These are phyloP conservation scores for Benincasa hispida DNA, from an alignment of 306 rosid genomes.

Conservation along the genomic window DNA sequence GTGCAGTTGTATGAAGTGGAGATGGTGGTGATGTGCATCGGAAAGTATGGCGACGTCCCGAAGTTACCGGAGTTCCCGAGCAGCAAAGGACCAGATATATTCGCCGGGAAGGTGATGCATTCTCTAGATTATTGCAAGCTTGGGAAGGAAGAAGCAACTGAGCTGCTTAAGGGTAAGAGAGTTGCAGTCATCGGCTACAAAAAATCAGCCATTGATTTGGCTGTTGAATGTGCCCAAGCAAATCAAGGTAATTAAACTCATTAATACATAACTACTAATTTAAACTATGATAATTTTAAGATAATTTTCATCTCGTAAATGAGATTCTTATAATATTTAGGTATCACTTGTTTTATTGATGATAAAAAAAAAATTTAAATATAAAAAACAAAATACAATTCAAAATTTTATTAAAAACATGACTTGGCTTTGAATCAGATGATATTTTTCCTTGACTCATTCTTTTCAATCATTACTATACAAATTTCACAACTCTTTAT, in stretches of 20 bases:
- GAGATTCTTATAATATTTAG: too few species aligned
- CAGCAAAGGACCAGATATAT: conserved; percentile 28
- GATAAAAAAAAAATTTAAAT: too few species aligned
- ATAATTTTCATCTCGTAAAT: too few species aligned
- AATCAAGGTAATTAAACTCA: conserved; percentile 27
- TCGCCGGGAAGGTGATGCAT: conserved; percentile 44
- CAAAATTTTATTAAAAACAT: too few species aligned
- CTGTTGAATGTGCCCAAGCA: conserved; percentile 39
- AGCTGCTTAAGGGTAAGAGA: conserved; percentile 32
- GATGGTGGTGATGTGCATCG: conserved; percentile 47
- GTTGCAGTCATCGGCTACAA: conserved; percentile 50
- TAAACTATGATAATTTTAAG: too few species aligned
- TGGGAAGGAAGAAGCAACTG: conserved; percentile 22
- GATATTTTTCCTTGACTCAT: too few species aligned
- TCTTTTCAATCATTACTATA: too few species aligned
- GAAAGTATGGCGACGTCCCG: conserved; percentile 47
- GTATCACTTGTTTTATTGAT: too few species aligned
- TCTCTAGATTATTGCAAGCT: conserved; percentile 43
- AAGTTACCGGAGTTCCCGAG: conserved; percentile 21
- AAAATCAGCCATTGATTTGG: conserved; percentile 51
- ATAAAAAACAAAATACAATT: too few species aligned
- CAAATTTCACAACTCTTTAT: too few species aligned
- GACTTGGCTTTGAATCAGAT: too few species aligned
- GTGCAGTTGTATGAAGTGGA: conserved; percentile 42
- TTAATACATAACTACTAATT: not conserved